These are phyloP conservation scores for Boeremia exigua DNA, from an alignment of 2,329 filamentous ascomycete genomes.

Conservation along the genomic window DNA sequence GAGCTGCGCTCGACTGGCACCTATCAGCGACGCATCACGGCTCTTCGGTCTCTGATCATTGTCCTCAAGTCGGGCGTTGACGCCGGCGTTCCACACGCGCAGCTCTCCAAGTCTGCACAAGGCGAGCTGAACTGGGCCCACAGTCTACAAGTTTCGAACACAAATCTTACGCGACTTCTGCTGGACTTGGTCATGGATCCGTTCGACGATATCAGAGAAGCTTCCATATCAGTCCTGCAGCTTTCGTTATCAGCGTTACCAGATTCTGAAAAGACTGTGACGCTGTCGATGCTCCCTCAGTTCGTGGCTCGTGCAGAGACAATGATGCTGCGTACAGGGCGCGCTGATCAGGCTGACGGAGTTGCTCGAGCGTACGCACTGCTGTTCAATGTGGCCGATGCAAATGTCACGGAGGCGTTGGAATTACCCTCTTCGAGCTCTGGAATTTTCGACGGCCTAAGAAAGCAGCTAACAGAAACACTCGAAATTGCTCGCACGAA, in stretches of 20 bases:
- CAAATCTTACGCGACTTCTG: conserved; percentile 64
- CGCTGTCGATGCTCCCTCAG: conserved; percentile 23
- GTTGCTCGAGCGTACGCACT: conserved; percentile 79
- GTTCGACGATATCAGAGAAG: conserved; percentile 85
- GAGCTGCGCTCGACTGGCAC: conserved; percentile 83
- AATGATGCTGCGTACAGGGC: conserved; percentile 72
- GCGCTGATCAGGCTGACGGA: conserved; percentile 92
- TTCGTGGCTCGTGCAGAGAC: conserved; percentile 54
- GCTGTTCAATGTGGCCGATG: conserved; percentile 63
- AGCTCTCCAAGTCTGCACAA: conserved; percentile 56
- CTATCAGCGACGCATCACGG: conserved; percentile 87
- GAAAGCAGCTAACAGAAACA: conserved; percentile 69
- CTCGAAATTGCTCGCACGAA: conserved; percentile 68
- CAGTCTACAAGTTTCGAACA: conserved; percentile 52
- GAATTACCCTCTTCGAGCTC: conserved; percentile 43
- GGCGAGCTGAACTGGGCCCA: conserved; percentile 59
- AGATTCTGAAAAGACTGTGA: conserved; percentile 13
- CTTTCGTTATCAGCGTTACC: conserved; percentile 35
- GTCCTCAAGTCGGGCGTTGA: conserved; percentile 75
- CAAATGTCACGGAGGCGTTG: conserved; percentile 2
- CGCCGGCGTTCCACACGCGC: conserved; percentile 46
- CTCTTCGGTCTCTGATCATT: conserved; percentile 72
- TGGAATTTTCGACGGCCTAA: conserved; percentile 62
- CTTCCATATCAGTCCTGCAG: conserved; percentile 55
- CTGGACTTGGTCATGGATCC: conserved; percentile 85